Evolutionary conservation across 106 monocot species (phyloP), one percentile per base, ranked within the genome.

Genomic region (Dendrobium nobile): DNA sequence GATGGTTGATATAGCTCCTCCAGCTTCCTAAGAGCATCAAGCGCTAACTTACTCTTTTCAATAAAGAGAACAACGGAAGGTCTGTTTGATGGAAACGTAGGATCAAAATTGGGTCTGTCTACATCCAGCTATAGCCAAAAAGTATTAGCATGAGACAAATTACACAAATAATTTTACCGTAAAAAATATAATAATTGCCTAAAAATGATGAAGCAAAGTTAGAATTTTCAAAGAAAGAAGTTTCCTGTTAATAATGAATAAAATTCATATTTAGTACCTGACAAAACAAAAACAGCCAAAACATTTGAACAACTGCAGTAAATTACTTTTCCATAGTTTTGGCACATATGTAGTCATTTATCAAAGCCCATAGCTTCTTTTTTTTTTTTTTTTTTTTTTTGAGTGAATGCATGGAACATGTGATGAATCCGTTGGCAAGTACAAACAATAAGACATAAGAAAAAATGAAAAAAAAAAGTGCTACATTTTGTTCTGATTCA

Each of bases 41-140:
- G 94, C n/a, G 95, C 81, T 75, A 80, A 89, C 75, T 88, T 91
- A 85, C 98, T 93, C 58, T 91, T 85, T 84, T 85, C 98, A 83
- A 95, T 86, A 77, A 98, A 98, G 80, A 98, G 91, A 88, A 98
- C 59, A 45, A 95, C 70, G 31, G 98, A 98, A 79, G 98, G 92
- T 37, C 74, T 78, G 45, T 85, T 85, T 78, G 83, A 82, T 58
- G 98, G 90, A 88, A 94, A 87, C 31, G 79, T 72, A 80, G 80
- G 75, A 47, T 86, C 85, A 26, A 78, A 59, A 54, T 77, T 84
- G 79, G 67, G 82, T 20, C 79, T 82, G 84, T 92, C 87, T 68
- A 82, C 73, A 84, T 89, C 89, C 65, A 95, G 47, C 95, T 95
- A 80, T 55, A 82, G 78, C 22, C 28, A 48, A 76, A 0, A 76